Conservation (phyloP, 345 rosid species). For the Iberis pinnata region DNA sequence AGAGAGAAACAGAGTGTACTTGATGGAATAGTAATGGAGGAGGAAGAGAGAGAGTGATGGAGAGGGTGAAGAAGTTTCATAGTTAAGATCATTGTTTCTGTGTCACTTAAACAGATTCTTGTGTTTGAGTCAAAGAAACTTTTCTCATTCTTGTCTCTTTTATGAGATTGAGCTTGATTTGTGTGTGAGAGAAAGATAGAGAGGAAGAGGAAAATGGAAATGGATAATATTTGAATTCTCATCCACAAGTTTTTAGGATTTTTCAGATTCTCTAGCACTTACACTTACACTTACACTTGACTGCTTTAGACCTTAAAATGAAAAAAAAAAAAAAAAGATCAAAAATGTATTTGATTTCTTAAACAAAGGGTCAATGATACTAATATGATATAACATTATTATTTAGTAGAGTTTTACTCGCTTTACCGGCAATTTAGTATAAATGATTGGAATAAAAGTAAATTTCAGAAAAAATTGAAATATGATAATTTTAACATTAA, state of each 20-base stretch:
- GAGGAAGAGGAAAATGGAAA: slow-evolving; percentile 8
- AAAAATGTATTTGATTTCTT: no score
- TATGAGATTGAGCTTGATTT: not conserved
- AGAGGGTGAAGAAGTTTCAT: slow-evolving; percentile 28
- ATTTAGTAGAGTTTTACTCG: no score
- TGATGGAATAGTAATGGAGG: slow-evolving; percentile 20
- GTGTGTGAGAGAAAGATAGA: not conserved
- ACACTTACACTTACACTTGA: not conserved
- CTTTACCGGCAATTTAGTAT: no score
- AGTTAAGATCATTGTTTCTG: slow-evolving; percentile 20
- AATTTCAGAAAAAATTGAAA: no score
- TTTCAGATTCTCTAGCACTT: not conserved
- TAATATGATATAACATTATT: no score
- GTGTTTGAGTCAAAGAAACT: slow-evolving; percentile 3
- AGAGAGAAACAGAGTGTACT: slow-evolving; percentile 15
- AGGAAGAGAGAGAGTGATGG: slow-evolving; percentile 21
- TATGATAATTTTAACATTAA: no score
- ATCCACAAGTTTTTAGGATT: slow-evolving; percentile 23
- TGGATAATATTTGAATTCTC: slow-evolving; percentile 23
- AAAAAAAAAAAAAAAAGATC: no score
- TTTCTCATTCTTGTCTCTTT: not conserved
- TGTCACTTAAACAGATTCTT: not conserved
- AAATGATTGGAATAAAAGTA: no score
- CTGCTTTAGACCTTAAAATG: not conserved
- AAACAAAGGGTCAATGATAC: no score